Base-by-base conservation (phyloP, 1,284 basidiomycete species). In the Ustilago esculenta region DNA sequence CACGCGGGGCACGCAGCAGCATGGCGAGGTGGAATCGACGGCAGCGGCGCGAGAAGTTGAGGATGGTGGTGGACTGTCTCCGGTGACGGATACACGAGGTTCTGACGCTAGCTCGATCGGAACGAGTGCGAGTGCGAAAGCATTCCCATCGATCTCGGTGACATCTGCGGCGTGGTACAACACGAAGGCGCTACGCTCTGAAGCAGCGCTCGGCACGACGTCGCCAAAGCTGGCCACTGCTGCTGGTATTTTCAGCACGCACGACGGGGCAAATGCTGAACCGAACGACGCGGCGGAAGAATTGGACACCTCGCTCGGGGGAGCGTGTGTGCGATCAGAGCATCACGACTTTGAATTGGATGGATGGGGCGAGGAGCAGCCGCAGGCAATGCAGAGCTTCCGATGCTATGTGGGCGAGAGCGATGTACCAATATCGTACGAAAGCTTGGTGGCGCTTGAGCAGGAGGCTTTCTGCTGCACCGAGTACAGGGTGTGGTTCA, bases 101-200 rank as follows among this genome's bases (percentile, higher is more conserved):
- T 57, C 50, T 1, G 66, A 69, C 20, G 43, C 42, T 12, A 54
- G 56, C 5, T 70, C 67, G 21, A 53, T 64, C 20, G 20, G 41
- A 2, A 70, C 60, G 1, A 63, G 49, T 27, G 50, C 58, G 6
- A 64, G 60, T 41, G 49, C 60, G 18, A 72, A 72, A 63, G 60
- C 70, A 8, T 72, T 72, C 17, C 65, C 70, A 1, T 69, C 65
- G n/a, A 68, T 72, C 42, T 72, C 70, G 20, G 60, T 72, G 21
- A 72, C 70, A 3, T 69, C 70, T 8, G 70, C 70, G n/a, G 70
- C 70, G 17, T 72, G 70, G 70, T 72, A 72, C 66, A 63, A 63
- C 37, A 57, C 69, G 11, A 68, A 69, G 48, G 47, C 52, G 2
- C 29, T 59, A 14, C 63, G 67, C 14, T 46, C 54, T 0, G 55